These are phyloP conservation scores for Phaffia tasmanica DNA, from an alignment of 768 basidiomycete species.

Conservation along the genomic window DNA sequence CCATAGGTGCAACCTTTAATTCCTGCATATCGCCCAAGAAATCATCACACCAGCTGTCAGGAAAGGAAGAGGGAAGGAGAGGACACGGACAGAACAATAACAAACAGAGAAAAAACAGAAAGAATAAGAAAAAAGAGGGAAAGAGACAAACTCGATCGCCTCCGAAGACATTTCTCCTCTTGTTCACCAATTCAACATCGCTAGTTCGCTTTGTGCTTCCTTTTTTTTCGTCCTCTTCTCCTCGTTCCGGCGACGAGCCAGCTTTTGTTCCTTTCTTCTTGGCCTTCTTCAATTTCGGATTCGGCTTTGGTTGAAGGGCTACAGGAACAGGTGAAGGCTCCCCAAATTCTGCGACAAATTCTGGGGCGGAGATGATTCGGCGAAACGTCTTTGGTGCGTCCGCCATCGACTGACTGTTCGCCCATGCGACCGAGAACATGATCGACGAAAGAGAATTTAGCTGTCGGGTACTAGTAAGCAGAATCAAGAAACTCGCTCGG, in stretches of 20 bases:
- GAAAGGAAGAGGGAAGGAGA: background rate
- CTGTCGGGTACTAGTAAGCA: background rate
- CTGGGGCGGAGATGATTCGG: conserved; percentile 52
- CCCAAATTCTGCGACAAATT: conserved; percentile 48
- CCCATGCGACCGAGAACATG: no score
- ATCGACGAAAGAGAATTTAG: background rate
- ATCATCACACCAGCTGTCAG: no score
- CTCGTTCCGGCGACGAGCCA: conserved; percentile 35
- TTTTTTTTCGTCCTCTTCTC: conserved; percentile 20
- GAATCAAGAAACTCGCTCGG: conserved; percentile 5
- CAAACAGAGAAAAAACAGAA: background rate
- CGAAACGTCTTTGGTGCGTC: conserved; percentile 42
- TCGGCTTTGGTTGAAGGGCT: background rate
- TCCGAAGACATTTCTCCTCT: conserved; percentile 69
- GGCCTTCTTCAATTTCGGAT: conserved; percentile 34
- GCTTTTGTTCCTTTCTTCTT: conserved; percentile 32
- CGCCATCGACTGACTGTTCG: conserved; percentile 3
- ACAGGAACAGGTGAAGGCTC: conserved; percentile 9
- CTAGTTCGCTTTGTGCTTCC: background rate
- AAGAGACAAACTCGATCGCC: conserved; percentile 53
- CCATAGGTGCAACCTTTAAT: conserved; percentile 24
- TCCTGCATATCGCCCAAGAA: background rate
- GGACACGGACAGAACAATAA: conserved; percentile 35
- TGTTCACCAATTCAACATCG: conserved; percentile 42
- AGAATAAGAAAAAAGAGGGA: conserved; percentile 35